phyloP scores from a whole-genome alignment of 305 asterid species.

The Solanum hybrid region DNA sequence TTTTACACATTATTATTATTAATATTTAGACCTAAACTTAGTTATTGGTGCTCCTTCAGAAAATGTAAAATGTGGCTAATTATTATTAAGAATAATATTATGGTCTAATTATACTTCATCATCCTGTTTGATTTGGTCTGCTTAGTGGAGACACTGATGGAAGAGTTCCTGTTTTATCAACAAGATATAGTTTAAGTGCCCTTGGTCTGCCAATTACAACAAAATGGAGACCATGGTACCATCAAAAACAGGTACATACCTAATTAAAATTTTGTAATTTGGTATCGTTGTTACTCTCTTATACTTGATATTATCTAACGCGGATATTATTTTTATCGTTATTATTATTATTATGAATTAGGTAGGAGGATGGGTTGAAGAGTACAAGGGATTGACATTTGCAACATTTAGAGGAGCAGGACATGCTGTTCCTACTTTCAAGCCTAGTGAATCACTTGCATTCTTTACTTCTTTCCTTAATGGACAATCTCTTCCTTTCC shows the following conservation, averaged over 20 bases:
- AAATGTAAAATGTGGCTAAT: too few species aligned
- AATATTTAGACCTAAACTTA: background rate
- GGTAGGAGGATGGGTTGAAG: conserved; percentile 96
- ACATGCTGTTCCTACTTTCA: conserved; percentile 85
- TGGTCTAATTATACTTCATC: background rate
- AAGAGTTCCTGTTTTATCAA: conserved; percentile 79
- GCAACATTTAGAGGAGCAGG: conserved; percentile 96
- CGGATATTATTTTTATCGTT: background rate
- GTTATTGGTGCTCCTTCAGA: background rate
- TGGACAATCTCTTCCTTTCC: conserved; percentile 56
- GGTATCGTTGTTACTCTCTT: background rate
- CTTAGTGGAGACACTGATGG: conserved; percentile 90
- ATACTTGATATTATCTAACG: background rate
- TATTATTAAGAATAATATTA: too few species aligned
- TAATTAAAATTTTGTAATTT: background rate
- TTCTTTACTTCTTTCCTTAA: conserved; percentile 66
- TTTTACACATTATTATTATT: background rate
- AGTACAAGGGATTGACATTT: conserved; percentile 75
- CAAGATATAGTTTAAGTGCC: conserved; percentile 70
- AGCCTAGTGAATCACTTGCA: conserved; percentile 68
- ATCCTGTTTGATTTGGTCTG: background rate
- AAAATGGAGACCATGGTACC: conserved; percentile 96
- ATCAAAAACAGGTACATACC: conserved; percentile 58
- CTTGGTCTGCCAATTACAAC: conserved; percentile 53
- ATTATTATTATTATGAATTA: background rate